A percentile compares a stretch with the other conserved stretches of the same genome.
These are phyloP conservation scores for Lepidopterella palustris DNA, from an alignment of 495 filamentous ascomycete species.

Conservation along the genomic window DNA sequence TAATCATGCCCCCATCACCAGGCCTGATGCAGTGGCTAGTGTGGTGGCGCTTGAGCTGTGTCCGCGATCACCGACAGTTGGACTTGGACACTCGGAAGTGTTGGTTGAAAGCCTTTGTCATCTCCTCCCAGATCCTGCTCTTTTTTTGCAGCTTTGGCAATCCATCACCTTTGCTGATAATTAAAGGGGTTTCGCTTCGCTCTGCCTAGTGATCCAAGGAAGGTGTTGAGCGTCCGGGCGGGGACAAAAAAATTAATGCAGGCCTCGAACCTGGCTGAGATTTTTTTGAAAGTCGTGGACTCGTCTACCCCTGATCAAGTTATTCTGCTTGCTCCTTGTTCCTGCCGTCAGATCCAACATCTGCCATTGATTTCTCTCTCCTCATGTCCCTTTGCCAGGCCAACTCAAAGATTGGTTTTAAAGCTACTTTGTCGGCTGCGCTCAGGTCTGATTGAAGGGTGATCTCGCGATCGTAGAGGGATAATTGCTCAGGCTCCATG, in stretches of 20 bases:
- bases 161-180: not conserved
- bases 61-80: too few relatives aligned
- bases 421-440: not conserved
- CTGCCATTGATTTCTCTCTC: not conserved
- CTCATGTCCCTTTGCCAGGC: not conserved
- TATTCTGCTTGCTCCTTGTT: not conserved
- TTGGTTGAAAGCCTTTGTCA: not conserved
- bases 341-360: not conserved
- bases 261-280: not conserved
- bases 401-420: not conserved
- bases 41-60: too few relatives aligned
- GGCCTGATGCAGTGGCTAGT: too few relatives aligned
- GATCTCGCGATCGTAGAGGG: not conserved
- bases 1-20: too few relatives aligned
- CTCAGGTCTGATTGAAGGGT: not conserved
- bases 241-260: not conserved
- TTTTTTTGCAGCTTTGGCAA: not conserved
- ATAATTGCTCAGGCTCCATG: too few relatives aligned
- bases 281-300: not conserved
- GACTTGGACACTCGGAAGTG: not conserved
- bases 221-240: not conserved
- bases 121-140: not conserved
- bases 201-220: not conserved
- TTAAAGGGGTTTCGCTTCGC: not conserved
- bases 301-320: not conserved